Conservation (phyloP, 306 rosid genomes). For the Lotus japonicus region DNA sequence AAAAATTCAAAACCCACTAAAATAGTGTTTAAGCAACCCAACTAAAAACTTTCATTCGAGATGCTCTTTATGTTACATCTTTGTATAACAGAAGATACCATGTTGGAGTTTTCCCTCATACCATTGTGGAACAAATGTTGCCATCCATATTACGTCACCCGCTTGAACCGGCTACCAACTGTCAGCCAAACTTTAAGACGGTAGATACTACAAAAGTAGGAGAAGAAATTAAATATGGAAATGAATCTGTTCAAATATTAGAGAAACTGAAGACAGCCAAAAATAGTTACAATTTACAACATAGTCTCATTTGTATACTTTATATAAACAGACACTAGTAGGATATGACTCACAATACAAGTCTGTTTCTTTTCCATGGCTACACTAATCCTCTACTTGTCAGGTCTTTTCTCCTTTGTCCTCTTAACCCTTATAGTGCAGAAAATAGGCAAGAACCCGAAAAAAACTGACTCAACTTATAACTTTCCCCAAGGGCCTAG, state of each 20-base stretch:
- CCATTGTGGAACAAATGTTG: too few relatives aligned
- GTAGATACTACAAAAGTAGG: not conserved
- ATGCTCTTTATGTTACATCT: too few relatives aligned
- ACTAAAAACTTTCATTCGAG: too few relatives aligned
- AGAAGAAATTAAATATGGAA: not conserved
- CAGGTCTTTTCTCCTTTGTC: not conserved
- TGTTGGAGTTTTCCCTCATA: too few relatives aligned
- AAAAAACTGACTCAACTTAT: not conserved
- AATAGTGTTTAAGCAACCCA: too few relatives aligned
- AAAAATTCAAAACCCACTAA: too few relatives aligned
- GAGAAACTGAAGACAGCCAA: not conserved
- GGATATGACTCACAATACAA: not conserved
- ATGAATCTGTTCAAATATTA: not conserved
- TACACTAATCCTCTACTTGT: not conserved
- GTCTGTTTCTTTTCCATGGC: not conserved
- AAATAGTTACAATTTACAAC: not conserved
- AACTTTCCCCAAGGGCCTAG: conserved; percentile 32
- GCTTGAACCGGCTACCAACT: too few relatives aligned
- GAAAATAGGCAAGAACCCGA: not conserved
- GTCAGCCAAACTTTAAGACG: too few relatives aligned
- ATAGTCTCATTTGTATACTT: not conserved
- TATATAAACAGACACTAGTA: not conserved
- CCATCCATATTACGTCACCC: too few relatives aligned
- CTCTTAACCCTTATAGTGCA: not conserved
- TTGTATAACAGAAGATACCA: too few relatives aligned